Evolutionary conservation across 805 yeast genomes (phyloP), one percentile per base, ranked within the genome.

Genomic region (Sungouiella thailandica): DNA sequence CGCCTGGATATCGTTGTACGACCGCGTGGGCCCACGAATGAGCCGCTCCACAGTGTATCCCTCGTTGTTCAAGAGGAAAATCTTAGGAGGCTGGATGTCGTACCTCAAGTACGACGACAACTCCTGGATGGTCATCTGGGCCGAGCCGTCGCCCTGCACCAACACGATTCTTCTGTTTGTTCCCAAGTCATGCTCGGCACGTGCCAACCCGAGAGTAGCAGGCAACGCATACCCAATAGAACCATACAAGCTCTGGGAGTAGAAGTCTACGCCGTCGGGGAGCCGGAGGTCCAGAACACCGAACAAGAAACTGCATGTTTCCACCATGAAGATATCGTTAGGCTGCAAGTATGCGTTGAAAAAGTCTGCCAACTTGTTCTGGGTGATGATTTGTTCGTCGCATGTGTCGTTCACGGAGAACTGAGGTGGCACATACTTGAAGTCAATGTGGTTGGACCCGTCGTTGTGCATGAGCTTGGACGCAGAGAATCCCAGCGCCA

Each of bases 121-220:
- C 53, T 89, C 97, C 67, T 89, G 96, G 35, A 83, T 68, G 4
- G 96, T 87, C 95, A 89, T 84, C 64, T 86, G 95, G 2, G 96
- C 90, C 2, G 95, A 80, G 1, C 97, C 97, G 56, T 89, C 97
- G 36, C 97, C 96, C 65, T 84, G 88, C 12, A 86, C 61, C 16
- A 88, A 64, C 14, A 86, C 66, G 29, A 88, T 68, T 48, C 95
- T 73, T 20, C 79, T 71, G 3, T 45, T 48, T 9, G 47, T 43
- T 5, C 65, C 62, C 30, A 69, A 46, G 49, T 83, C 94, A 32
- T 70, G 67, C 60, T 74, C 64, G 0, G 90, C 96, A 35, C 84
- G 62, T 13, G 85, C 78, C 17, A 80, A 83, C 31, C 97, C 97
- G 37, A 89, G 71, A 4, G 93, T 72, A 8, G 89, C 83, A 2